phyloP scores from a whole-genome alignment of 257 asterid species.

The Przewalskia tangutica region DNA sequence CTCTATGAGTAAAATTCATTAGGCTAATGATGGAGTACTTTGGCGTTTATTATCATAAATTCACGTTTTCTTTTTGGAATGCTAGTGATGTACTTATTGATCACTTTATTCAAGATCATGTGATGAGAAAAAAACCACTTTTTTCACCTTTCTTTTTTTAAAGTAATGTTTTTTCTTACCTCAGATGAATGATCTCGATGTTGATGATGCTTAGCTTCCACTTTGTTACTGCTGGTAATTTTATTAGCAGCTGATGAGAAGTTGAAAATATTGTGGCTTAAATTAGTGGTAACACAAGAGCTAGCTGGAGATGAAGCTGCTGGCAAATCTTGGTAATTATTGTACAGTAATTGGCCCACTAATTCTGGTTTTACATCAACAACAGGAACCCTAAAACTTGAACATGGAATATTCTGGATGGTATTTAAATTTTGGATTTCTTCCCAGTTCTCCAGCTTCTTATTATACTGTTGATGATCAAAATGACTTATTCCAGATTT shows the following conservation, averaged over 20 bases:
- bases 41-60: not conserved
- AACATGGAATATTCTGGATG: not conserved
- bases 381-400: conserved; percentile 28
- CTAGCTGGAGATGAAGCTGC: conserved; percentile 39
- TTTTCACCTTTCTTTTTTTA: not conserved
- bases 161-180: conserved; percentile 18
- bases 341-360: not conserved
- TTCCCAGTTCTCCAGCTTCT: conserved; percentile 75
- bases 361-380: conserved; percentile 51
- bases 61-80: not conserved
- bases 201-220: conserved; percentile 28
- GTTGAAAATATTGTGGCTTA: conserved; percentile 39
- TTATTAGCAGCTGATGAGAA: conserved; percentile 27
- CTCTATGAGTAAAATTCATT: not conserved
- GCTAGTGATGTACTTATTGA: not conserved
- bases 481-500: conserved; percentile 44
- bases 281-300: conserved; percentile 43
- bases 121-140: not conserved
- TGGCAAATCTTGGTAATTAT: conserved; percentile 1
- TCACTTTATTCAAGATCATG: not conserved
- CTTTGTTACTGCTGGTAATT: not conserved
- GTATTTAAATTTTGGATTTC: conserved; percentile 34
- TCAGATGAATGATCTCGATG: conserved; percentile 54
- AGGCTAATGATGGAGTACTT: not conserved
- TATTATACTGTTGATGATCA: conserved; percentile 21